A percentile compares a stretch with the other conserved stretches of the same genome.
Conservation (phyloP, 441 rosid genomes). For the Syzygium malaccense region DNA sequence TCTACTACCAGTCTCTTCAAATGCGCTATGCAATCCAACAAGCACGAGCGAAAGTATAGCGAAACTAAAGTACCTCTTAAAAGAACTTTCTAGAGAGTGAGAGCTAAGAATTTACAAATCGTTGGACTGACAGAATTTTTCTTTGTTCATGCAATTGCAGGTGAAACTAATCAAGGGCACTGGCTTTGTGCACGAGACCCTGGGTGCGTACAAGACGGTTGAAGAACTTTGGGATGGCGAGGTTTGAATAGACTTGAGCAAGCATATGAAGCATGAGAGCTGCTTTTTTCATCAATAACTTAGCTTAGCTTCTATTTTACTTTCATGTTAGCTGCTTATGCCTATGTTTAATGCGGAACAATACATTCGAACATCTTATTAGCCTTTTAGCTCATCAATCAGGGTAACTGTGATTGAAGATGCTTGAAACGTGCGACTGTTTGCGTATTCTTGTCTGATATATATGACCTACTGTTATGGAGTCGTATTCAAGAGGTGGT, state of each 20-base stretch:
- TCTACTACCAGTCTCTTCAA: not conserved
- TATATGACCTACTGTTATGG: not conserved
- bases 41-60: not conserved
- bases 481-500: not conserved
- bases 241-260: not conserved
- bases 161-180: constrained; percentile 31
- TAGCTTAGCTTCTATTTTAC: not conserved
- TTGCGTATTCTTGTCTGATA: not conserved
- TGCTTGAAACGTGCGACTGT: not conserved
- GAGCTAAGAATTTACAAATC: not conserved
- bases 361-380: not conserved
- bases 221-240: constrained; percentile 70
- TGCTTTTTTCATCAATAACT: not conserved
- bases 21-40: not conserved
- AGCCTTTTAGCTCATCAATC: not conserved
- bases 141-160: constrained; percentile 17
- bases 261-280: not conserved
- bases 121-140: not conserved
- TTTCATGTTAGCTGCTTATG: not conserved
- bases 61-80: not conserved
- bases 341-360: not conserved
- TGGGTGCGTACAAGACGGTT: constrained; percentile 30
- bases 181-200: constrained; percentile 28
- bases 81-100: not conserved
- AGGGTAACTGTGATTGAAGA: not conserved